Conservation (phyloP, 2,329 filamentous ascomycete genomes). For the Alternaria solani region DNA sequence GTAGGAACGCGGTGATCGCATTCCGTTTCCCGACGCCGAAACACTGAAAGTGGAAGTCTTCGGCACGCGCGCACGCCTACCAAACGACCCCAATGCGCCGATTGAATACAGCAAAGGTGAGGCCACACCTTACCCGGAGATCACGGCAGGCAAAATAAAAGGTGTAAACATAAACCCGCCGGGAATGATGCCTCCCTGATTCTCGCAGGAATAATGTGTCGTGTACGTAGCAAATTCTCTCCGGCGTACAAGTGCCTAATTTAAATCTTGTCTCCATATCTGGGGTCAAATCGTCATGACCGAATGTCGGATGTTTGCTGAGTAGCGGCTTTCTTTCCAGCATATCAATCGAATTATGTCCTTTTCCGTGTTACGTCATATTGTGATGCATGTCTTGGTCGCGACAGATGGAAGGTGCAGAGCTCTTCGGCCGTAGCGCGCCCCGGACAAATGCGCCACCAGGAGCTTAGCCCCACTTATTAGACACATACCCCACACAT, state of each 20-base stretch:
- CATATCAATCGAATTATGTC: background rate
- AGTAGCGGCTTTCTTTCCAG: background rate
- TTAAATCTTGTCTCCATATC: background rate
- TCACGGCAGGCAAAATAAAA: background rate
- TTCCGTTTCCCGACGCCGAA: slow-evolving; percentile 20
- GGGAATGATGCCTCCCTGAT: background rate
- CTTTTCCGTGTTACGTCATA: background rate
- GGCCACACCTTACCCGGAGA: slow-evolving; percentile 22
- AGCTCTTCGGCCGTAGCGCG: background rate
- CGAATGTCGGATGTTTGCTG: too few species aligned
- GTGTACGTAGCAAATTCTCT: background rate
- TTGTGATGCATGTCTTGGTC: background rate
- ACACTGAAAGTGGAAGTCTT: slow-evolving; percentile 27
- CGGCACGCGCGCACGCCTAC: slow-evolving; percentile 29
- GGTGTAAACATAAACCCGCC: background rate
- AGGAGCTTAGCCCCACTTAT: slow-evolving; percentile 6
- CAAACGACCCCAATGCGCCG: slow-evolving; percentile 12
- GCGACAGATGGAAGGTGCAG: too few species aligned
- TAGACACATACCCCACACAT: background rate
- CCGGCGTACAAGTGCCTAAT: background rate
- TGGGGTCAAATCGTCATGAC: background rate
- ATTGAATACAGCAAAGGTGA: slow-evolving; percentile 28
- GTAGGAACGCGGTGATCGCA: background rate
- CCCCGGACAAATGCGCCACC: slow-evolving; percentile 5
- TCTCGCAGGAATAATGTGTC: background rate